Evolutionary conservation across 805 yeast species (phyloP).

Genomic region (Scheffersomyces amazonensis): DNA sequence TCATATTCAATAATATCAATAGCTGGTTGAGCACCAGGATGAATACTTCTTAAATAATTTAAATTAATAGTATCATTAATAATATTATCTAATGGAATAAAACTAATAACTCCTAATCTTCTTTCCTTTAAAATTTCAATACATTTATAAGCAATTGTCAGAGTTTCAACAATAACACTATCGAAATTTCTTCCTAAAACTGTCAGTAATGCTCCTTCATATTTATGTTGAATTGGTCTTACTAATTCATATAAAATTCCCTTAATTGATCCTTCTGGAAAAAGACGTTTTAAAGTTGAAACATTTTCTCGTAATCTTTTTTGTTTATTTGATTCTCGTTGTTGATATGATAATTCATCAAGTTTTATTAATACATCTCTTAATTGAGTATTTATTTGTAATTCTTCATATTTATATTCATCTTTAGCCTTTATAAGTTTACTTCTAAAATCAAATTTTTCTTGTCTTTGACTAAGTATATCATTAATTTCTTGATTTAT

Average conservation of each 20-base stretch:
- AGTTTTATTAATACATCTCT: constrained; percentile 57
- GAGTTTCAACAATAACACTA: constrained; percentile 76
- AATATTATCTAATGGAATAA: constrained; percentile 84
- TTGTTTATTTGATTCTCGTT: constrained; percentile 73
- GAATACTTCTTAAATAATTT: constrained; percentile 51
- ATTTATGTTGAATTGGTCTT: constrained; percentile 69
- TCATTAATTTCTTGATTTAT: constrained; percentile 29
- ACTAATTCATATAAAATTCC: constrained; percentile 82
- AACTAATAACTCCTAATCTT: constrained; percentile 79
- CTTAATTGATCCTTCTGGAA: constrained; percentile 71
- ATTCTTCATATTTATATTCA: constrained; percentile 44
- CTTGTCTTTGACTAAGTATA: constrained; percentile 23
- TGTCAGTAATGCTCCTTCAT: constrained; percentile 70
- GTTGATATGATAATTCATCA: constrained; percentile 71
- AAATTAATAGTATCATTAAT: constrained; percentile 50
- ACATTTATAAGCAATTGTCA: constrained; percentile 68
- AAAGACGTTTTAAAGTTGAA: constrained; percentile 61
- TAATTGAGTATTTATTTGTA: constrained; percentile 60
- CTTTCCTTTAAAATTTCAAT: constrained; percentile 80
- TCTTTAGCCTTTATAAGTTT: constrained; percentile 34
- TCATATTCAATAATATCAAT: constrained; percentile 68
- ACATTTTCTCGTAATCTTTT: constrained; percentile 71
- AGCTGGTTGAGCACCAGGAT: constrained; percentile 58
- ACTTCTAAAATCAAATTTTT: constrained; percentile 22
- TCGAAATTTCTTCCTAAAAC: constrained; percentile 78